phyloP scores from a whole-genome alignment of 2,329 filamentous ascomycete species.

The Clonostachys solani region DNA sequence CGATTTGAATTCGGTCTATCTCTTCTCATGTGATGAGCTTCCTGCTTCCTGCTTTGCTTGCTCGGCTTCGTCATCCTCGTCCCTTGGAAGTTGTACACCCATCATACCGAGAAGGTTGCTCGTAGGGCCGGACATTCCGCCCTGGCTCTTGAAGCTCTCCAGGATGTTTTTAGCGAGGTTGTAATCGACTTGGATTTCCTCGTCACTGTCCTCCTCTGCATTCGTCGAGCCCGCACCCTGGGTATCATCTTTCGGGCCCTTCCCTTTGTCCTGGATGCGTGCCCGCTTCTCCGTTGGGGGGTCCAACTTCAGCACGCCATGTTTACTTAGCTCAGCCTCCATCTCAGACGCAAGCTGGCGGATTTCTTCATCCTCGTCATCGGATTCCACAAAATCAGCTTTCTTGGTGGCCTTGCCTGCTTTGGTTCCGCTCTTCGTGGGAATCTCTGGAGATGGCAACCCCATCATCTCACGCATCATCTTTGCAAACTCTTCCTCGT shows the following conservation, averaged over 20 bases:
- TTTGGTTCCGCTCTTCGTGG: background rate
- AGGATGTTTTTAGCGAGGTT: slow-evolving; percentile 87
- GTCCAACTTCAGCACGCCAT: slow-evolving; percentile 60
- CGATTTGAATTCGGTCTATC: background rate
- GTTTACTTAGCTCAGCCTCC: slow-evolving; percentile 66
- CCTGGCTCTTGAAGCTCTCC: slow-evolving; percentile 89
- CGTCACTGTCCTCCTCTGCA: slow-evolving; percentile 45
- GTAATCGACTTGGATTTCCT: slow-evolving; percentile 74
- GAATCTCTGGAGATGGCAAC: slow-evolving; percentile 26
- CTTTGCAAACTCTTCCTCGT: slow-evolving; percentile 77
- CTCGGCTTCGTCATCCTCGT: slow-evolving; percentile 56
- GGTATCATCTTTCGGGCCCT: slow-evolving; percentile 7
- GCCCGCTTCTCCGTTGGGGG: slow-evolving; percentile 21
- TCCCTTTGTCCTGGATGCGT: slow-evolving; percentile 14
- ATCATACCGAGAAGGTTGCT: slow-evolving; percentile 85
- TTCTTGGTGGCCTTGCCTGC: slow-evolving; percentile 2
- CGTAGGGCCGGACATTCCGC: slow-evolving; percentile 77
- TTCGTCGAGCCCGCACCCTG: slow-evolving; percentile 24
- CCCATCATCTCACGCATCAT: slow-evolving; percentile 96
- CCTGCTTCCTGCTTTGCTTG: slow-evolving; percentile 1
- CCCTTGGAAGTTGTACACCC: slow-evolving; percentile 76
- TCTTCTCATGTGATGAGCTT: background rate
- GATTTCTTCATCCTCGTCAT: slow-evolving; percentile 57
- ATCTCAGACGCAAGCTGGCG: slow-evolving; percentile 62
- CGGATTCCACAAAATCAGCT: background rate